A percentile compares a stretch with the other conserved stretches of the same genome.
phyloP scores from a whole-genome alignment of 768 basidiomycete species.

The Termitomyces sp. region DNA sequence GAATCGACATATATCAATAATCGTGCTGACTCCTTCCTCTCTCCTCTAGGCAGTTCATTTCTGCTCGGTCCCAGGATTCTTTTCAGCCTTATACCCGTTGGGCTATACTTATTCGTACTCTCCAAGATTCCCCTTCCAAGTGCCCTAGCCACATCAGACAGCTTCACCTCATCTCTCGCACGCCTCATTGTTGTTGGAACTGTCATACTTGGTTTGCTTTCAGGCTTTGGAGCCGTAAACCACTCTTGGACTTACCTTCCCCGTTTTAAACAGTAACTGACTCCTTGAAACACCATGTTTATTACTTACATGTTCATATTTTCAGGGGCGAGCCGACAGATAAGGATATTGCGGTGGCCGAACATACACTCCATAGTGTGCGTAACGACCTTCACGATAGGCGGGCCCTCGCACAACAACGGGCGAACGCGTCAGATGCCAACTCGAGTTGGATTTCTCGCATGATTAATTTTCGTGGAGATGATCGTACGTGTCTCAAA shows the following conservation, averaged over 20 bases:
- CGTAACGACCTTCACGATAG: conserved; percentile 52
- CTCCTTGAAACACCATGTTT: not conserved
- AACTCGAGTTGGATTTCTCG: conserved; percentile 46
- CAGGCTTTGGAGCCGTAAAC: conserved; percentile 75
- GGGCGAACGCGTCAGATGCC: conserved; percentile 24
- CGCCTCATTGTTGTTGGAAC: conserved; percentile 77
- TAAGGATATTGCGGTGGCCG: conserved; percentile 49
- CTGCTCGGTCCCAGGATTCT: conserved; percentile 32
- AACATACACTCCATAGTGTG: conserved; percentile 57
- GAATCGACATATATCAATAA: not conserved
- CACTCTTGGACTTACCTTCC: conserved; percentile 64
- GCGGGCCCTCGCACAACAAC: conserved; percentile 29
- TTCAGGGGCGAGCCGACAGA: conserved; percentile 41
- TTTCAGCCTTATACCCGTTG: conserved; percentile 48
- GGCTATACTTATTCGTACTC: conserved; percentile 53
- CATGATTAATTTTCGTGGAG: conserved; percentile 49
- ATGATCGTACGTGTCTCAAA: conserved; percentile 30
- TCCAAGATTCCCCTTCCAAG: conserved; percentile 68
- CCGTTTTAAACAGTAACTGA: conserved; percentile 26
- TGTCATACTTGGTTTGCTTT: conserved; percentile 72
- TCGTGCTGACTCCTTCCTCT: not conserved
- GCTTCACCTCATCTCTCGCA: conserved; percentile 47
- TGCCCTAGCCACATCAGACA: conserved; percentile 37
- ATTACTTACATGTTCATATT: not conserved
- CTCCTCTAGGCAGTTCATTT: conserved; percentile 8